Conservation (phyloP, 2,329 filamentous ascomycete species). For the Fusarium austroafricanum region DNA sequence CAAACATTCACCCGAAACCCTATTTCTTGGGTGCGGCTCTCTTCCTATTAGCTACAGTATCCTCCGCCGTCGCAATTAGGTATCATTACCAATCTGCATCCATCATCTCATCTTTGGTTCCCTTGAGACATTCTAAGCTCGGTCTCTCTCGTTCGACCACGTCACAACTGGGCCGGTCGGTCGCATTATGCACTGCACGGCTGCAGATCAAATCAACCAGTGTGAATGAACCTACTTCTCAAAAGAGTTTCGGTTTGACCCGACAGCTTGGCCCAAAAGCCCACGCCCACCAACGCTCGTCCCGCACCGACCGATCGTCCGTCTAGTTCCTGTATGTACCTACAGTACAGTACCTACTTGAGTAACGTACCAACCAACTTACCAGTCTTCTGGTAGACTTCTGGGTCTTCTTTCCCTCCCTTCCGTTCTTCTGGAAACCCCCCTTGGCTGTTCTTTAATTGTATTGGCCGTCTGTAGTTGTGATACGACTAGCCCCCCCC, state of each 20-base stretch:
- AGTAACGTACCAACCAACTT: constrained; percentile 18
- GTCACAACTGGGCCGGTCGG: constrained; percentile 33
- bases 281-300: constrained; percentile 13
- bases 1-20: background rate
- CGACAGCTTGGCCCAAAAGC: constrained; percentile 34
- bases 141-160: constrained; percentile 41
- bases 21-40: constrained; percentile 8
- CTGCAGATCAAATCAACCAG: constrained; percentile 21
- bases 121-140: background rate
- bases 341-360: too few species aligned
- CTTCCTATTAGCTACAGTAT: background rate
- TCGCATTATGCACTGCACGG: constrained; percentile 25
- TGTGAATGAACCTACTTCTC: constrained; percentile 29
- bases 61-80: background rate
- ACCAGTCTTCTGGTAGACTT: constrained; percentile 35
- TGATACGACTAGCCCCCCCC: constrained; percentile 18
- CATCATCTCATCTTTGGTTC: constrained; percentile 20
- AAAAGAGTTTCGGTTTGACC: constrained; percentile 36
- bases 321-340: background rate
- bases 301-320: constrained; percentile 10
- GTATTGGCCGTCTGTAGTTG: constrained; percentile 32
- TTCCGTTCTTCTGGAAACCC: constrained; percentile 46
- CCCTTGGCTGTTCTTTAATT: constrained; percentile 18
- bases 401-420: constrained; percentile 39
- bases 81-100: constrained; percentile 19